These are phyloP conservation scores for Exophiala sp. DNA, from an alignment of 2,329 filamentous ascomycete genomes.

Conservation along the genomic window DNA sequence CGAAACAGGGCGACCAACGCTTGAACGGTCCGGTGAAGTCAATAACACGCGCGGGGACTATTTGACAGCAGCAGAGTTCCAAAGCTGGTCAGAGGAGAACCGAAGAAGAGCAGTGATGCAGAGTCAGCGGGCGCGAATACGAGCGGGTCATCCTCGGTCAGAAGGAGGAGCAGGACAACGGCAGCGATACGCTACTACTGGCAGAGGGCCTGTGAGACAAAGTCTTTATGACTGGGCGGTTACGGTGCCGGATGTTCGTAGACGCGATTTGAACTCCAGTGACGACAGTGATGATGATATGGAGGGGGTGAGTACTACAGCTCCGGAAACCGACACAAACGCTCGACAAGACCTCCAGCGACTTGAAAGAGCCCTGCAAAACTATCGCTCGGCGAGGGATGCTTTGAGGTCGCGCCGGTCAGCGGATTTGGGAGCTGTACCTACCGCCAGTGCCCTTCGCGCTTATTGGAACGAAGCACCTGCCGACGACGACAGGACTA, in stretches of 20 bases:
- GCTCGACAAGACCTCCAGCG: slow-evolving; percentile 12
- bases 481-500: not conserved
- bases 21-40: not conserved
- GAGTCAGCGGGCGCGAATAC: slow-evolving; percentile 5
- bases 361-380: slow-evolving; percentile 19
- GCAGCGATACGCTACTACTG: slow-evolving; percentile 7
- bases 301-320: slow-evolving; percentile 11
- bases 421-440: slow-evolving; percentile 16
- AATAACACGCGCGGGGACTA: slow-evolving; percentile 1
- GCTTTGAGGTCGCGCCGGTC: slow-evolving; percentile 9
- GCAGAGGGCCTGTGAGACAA: not conserved
- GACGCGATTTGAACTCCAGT: not conserved
- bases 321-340: slow-evolving; percentile 3
- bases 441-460: slow-evolving; percentile 18
- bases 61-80: slow-evolving; percentile 8
- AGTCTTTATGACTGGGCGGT: slow-evolving; percentile 19
- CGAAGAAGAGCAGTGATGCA: slow-evolving; percentile 7
- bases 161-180: not conserved
- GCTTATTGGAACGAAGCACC: slow-evolving; percentile 19
- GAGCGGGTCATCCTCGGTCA: not conserved
- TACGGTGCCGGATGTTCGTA: not conserved
- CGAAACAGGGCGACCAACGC: not conserved
- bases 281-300: slow-evolving; percentile 21
- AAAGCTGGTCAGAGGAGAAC: slow-evolving; percentile 4
- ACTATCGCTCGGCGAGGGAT: slow-evolving; percentile 17